Evolutionary conservation across 2,329 filamentous ascomycete genomes (phyloP).

Genomic region (Trichoderma sp.): DNA sequence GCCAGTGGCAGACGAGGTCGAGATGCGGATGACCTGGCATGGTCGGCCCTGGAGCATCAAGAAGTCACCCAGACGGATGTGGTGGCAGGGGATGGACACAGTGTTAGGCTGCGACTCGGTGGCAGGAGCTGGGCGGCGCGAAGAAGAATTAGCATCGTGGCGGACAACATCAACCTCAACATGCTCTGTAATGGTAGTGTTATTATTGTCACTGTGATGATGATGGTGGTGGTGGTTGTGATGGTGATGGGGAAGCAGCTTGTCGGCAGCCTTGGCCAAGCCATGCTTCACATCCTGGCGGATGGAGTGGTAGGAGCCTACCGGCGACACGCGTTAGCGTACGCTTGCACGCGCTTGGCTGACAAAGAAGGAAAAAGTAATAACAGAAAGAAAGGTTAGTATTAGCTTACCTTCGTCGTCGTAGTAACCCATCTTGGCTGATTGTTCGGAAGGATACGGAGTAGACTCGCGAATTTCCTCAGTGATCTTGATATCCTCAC

Average conservation of each 20-base stretch:
- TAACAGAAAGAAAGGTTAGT: not conserved
- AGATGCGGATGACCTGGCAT: slow-evolving; percentile 99
- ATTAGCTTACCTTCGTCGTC: slow-evolving; percentile 55
- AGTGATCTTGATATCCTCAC: slow-evolving; percentile 58
- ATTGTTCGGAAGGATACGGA: slow-evolving; percentile 41
- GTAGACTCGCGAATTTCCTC: slow-evolving; percentile 64
- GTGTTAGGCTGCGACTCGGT: slow-evolving; percentile 63
- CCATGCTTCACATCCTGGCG: slow-evolving; percentile 39
- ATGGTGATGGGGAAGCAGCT: slow-evolving; percentile 47
- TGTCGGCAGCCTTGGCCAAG: slow-evolving; percentile 57
- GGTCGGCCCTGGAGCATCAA: slow-evolving; percentile 98
- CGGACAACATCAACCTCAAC: slow-evolving; percentile 47
- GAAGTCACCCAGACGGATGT: slow-evolving; percentile 98
- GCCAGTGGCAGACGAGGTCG: slow-evolving; percentile 93
- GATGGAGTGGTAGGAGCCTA: slow-evolving; percentile 60
- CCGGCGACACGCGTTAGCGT: slow-evolving; percentile 23
- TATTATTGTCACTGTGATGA: slow-evolving; percentile 45
- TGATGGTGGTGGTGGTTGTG: slow-evolving; percentile 48
- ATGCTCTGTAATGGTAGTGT: slow-evolving; percentile 35
- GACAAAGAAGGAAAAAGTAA: not conserved
- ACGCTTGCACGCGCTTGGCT: slow-evolving; percentile 14
- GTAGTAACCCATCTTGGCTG: slow-evolving; percentile 64
- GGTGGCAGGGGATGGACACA: slow-evolving; percentile 98
- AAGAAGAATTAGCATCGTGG: slow-evolving; percentile 23
- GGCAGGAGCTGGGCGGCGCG: slow-evolving; percentile 26